A percentile compares a stretch with the other conserved stretches of the same genome.
phyloP scores from a whole-genome alignment of 2,329 filamentous ascomycete species.

The Sclerotinia nivalis region DNA sequence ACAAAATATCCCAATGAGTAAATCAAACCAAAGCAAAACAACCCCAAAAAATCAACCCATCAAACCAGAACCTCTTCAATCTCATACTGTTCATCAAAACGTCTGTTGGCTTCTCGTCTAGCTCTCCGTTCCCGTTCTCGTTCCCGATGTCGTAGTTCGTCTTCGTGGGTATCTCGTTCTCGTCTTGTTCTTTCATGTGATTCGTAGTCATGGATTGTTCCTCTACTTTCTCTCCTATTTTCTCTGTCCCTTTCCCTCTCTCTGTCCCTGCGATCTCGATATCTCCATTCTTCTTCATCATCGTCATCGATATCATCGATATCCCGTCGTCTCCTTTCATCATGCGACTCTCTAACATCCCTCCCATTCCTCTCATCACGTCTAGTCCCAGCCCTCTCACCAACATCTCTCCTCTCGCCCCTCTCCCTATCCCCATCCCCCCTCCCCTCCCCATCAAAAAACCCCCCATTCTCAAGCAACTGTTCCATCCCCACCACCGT shows the following conservation, averaged over 20 bases:
- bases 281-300: background rate
- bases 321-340: slow-evolving; percentile 50
- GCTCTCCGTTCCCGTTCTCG: background rate
- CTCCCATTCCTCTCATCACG: slow-evolving; percentile 39
- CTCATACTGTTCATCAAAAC: slow-evolving; percentile 14
- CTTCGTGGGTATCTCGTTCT: background rate
- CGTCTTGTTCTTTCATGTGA: background rate
- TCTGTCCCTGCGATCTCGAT: background rate
- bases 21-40: background rate
- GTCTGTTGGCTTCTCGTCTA: background rate
- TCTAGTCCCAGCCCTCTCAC: slow-evolving; percentile 37
- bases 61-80: slow-evolving; percentile 7
- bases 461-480: slow-evolving; percentile 59
- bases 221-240: background rate
- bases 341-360: slow-evolving; percentile 59
- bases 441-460: slow-evolving; percentile 54
- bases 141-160: background rate
- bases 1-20: background rate
- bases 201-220: background rate
- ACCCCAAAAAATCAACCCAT: background rate
- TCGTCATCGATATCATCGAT: background rate
- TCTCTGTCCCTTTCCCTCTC: background rate
- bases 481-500: slow-evolving; percentile 18
- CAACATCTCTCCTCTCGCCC: background rate
- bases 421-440: slow-evolving; percentile 51